phyloP scores from a whole-genome alignment of 179 eudicot species.

The Spergularia azorica region DNA sequence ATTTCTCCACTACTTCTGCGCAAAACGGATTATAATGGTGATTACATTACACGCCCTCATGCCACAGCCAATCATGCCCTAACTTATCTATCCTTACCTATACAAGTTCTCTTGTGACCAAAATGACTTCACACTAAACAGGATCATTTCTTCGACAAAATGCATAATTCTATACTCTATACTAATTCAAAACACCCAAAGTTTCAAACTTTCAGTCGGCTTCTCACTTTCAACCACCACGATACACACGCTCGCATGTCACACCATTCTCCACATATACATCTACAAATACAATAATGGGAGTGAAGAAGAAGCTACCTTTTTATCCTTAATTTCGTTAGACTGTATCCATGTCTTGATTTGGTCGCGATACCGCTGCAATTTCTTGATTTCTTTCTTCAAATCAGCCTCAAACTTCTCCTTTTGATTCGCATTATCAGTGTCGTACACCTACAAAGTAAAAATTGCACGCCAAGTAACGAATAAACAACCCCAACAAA shows the following conservation, averaged over 20 bases:
- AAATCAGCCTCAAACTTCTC: conserved; percentile 97
- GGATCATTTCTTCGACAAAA: background rate
- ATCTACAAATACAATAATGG: background rate
- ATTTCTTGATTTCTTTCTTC: conserved; percentile 99
- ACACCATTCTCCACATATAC: background rate
- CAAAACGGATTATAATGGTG: too few relatives aligned
- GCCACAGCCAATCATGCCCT: background rate
- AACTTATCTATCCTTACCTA: background rate
- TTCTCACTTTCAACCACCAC: too few relatives aligned
- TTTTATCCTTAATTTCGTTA: conserved; percentile 96
- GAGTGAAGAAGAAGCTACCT: conserved; percentile 40
- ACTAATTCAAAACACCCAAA: background rate
- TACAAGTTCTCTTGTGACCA: background rate
- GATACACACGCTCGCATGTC: background rate
- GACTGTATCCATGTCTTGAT: conserved; percentile 98
- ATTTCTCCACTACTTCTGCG: too few relatives aligned
- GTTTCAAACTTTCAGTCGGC: background rate
- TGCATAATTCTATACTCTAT: background rate
- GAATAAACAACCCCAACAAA: conserved; percentile 5
- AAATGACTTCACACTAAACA: background rate
- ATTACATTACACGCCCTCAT: too few relatives aligned
- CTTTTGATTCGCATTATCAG: conserved; percentile 96
- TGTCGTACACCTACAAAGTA: conserved; percentile 72
- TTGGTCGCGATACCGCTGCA: conserved; percentile 95
- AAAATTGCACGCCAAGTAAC: conserved; percentile 17